A percentile compares a stretch with the other conserved stretches of the same genome.
Conservation (phyloP, 2,329 filamentous ascomycete genomes). For the Alternaria incomplexa region DNA sequence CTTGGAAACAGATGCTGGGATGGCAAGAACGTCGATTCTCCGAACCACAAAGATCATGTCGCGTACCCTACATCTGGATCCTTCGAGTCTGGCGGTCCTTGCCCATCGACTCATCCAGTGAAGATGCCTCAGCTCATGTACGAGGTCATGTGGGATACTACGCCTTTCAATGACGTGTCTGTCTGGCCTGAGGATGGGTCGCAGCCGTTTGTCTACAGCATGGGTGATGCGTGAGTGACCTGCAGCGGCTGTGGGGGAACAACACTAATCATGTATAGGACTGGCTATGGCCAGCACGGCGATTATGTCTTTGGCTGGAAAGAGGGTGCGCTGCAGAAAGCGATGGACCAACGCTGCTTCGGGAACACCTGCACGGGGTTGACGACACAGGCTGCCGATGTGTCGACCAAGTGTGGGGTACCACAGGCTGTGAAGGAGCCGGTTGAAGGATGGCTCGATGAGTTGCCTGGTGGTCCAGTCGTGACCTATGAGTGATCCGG, state of each 20-base stretch:
- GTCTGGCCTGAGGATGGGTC: slow-evolving; percentile 32
- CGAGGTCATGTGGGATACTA: slow-evolving; percentile 56
- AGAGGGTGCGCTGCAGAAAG: slow-evolving; percentile 55
- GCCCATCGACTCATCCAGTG: slow-evolving; percentile 52
- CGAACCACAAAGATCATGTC: slow-evolving; percentile 63
- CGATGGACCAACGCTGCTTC: slow-evolving; percentile 45
- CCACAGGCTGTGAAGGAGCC: slow-evolving; percentile 29
- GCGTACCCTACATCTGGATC: slow-evolving; percentile 33
- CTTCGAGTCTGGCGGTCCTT: slow-evolving; percentile 35
- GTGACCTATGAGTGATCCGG: slow-evolving; percentile 13
- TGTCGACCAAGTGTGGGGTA: slow-evolving; percentile 22
- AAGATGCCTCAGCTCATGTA: slow-evolving; percentile 56
- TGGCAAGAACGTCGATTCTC: slow-evolving; percentile 56
- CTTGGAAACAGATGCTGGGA: slow-evolving; percentile 49
- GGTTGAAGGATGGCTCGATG: slow-evolving; percentile 25
- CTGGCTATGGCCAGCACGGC: slow-evolving; percentile 34
- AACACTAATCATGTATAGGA: slow-evolving; percentile 9
- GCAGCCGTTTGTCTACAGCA: slow-evolving; percentile 38
- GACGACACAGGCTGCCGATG: slow-evolving; percentile 26
- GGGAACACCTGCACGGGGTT: slow-evolving; percentile 42
- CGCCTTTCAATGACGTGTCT: slow-evolving; percentile 30
- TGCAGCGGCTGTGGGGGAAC: no score
- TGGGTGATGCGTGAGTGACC: slow-evolving; percentile 46
- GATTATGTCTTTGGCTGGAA: slow-evolving; percentile 54
- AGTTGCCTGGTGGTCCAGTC: slow-evolving; percentile 23